These are phyloP conservation scores for Hysterium pulicare DNA, from an alignment of 2,329 filamentous ascomycete genomes.

Conservation along the genomic window DNA sequence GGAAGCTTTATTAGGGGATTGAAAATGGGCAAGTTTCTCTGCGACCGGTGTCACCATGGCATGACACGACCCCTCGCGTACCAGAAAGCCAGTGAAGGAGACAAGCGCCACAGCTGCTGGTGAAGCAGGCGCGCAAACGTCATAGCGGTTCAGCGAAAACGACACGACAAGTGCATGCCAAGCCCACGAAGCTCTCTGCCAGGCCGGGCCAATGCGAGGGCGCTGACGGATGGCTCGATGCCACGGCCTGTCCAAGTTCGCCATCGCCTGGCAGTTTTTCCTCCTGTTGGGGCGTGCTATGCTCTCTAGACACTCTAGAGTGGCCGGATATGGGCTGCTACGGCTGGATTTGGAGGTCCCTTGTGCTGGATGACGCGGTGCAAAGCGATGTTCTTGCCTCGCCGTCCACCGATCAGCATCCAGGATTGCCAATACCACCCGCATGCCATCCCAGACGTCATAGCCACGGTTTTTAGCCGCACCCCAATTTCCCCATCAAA, in stretches of 20 bases:
- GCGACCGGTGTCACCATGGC: slow-evolving; percentile 1
- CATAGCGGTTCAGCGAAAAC: background rate
- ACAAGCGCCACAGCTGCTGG: background rate
- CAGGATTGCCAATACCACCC: background rate
- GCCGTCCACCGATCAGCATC: background rate
- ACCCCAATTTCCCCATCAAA: background rate
- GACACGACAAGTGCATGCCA: background rate
- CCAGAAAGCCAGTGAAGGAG: background rate
- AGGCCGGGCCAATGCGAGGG: too few species aligned
- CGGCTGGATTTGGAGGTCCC: background rate
- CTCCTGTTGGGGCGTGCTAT: too few species aligned
- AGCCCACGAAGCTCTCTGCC: too few species aligned
- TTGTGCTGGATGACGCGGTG: background rate
- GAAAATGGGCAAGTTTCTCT: background rate
- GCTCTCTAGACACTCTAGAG: background rate
- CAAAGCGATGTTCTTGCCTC: background rate
- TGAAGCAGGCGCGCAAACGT: background rate
- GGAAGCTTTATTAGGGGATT: slow-evolving; percentile 3
- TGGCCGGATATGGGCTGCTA: background rate
- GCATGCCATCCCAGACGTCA: background rate
- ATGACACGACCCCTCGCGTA: background rate
- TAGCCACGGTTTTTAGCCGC: background rate
- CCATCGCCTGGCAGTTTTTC: too few species aligned
- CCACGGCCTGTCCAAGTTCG: too few species aligned
- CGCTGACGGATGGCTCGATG: too few species aligned